Evolutionary conservation across 805 yeast genomes (phyloP).

Genomic region (Yarrowia sp.): DNA sequence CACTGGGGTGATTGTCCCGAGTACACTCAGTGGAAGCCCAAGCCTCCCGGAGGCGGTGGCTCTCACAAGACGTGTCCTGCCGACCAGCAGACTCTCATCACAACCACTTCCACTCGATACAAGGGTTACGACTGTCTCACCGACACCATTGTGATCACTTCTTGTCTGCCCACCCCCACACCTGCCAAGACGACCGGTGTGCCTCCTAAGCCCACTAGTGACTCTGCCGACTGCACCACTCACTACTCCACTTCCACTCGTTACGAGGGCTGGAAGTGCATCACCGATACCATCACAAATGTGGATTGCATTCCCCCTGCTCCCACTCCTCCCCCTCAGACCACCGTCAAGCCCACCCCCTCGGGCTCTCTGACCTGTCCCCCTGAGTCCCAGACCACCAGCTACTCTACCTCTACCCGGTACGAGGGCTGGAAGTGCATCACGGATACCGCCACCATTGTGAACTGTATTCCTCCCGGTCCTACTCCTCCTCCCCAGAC

Average conservation of each 20-base stretch:
- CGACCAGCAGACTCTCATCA: constrained; percentile 8
- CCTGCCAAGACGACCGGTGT: constrained; percentile 1
- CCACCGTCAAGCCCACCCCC: not conserved
- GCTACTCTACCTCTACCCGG: not conserved
- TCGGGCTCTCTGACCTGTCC: not conserved
- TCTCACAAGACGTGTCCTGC: constrained; percentile 7
- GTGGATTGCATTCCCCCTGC: not conserved
- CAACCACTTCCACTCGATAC: constrained; percentile 5
- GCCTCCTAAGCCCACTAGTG: constrained; percentile 2
- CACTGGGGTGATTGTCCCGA: constrained; percentile 18
- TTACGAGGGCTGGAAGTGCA: constrained; percentile 6
- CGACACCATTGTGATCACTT: not conserved
- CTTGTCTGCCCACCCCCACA: constrained; percentile 12
- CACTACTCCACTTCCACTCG: constrained; percentile 1
- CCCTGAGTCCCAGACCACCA: constrained; percentile 3
- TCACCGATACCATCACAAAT: not conserved
- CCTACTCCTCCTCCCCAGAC: constrained; percentile 8
- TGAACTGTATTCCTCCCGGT: not conserved
- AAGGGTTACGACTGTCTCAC: constrained; percentile 22
- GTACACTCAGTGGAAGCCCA: constrained; percentile 12
- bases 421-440: constrained; percentile 1
- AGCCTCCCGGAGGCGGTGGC: constrained; percentile 4
- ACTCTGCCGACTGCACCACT: not conserved
- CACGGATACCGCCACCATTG: not conserved
- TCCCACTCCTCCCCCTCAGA: constrained; percentile 13